phyloP scores from a whole-genome alignment of 768 basidiomycete species.

The Rhizopogon roseolus region DNA sequence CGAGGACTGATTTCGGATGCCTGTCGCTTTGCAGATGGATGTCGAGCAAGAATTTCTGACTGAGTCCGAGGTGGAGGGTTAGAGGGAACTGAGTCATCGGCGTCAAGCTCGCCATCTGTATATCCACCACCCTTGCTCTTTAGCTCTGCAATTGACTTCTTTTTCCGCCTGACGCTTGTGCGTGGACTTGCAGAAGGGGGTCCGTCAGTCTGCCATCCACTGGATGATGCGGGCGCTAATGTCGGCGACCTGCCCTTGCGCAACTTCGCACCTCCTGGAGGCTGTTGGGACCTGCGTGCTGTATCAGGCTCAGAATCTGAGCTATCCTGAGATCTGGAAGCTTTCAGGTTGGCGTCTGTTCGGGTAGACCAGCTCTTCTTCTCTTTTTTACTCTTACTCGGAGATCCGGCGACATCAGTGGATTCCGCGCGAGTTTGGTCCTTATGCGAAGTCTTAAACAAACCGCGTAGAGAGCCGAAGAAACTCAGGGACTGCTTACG shows the following conservation, averaged over 20 bases:
- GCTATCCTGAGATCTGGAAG: not conserved
- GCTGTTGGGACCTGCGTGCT: not conserved
- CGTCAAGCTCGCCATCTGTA: slow-evolving; percentile 20
- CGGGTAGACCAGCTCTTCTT: slow-evolving; percentile 22
- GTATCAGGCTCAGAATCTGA: slow-evolving; percentile 14
- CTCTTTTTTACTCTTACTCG: not conserved
- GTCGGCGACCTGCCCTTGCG: slow-evolving; percentile 6
- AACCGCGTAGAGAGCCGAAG: slow-evolving; percentile 21
- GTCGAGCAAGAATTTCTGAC: not conserved
- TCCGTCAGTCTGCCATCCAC: slow-evolving; percentile 17
- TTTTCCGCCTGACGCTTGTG: slow-evolving; percentile 5
- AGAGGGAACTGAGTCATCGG: not conserved
- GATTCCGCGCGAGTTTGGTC: slow-evolving; percentile 9
- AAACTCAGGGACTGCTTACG: slow-evolving; percentile 17
- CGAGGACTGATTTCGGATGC: not conserved
- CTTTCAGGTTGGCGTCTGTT: slow-evolving; percentile 18
- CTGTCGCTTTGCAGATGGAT: not conserved
- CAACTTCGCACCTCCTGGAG: slow-evolving; percentile 5
- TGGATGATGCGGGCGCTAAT: not conserved
- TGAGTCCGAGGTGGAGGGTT: not conserved
- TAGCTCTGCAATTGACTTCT: slow-evolving; percentile 19
- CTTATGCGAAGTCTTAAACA: slow-evolving; percentile 16
- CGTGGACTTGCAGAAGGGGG: slow-evolving; percentile 4
- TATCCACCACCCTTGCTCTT: slow-evolving; percentile 22
- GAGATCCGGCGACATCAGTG: slow-evolving; percentile 5